Conservation (phyloP, 139 green algal genomes). For the Astrephomene gubernaculifera region DNA sequence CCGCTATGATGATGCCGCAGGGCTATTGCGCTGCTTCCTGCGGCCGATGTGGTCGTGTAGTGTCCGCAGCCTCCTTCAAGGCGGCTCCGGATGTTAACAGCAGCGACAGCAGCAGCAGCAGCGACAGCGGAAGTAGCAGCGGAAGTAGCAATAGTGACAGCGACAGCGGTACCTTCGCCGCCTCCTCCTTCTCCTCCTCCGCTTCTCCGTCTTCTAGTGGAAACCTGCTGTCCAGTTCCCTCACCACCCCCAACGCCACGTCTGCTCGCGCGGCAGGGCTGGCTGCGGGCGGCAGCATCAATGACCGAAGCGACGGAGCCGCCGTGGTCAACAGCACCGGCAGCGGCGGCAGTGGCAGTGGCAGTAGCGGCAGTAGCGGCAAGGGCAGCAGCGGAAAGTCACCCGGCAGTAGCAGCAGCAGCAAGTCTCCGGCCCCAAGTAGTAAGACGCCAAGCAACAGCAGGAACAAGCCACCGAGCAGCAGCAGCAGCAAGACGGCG, state of each 20-base stretch:
- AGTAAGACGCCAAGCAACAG: neutral
- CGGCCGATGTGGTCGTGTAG: neutral
- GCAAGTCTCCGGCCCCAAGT: neutral
- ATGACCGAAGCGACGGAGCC: neutral
- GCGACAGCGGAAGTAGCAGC: neutral
- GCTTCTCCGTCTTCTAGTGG: too few relatives aligned
- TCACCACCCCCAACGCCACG: too few relatives aligned
- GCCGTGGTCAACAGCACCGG: neutral
- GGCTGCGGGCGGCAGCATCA: neutral
- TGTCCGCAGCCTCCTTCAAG: neutral
- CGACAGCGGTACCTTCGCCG: neutral
- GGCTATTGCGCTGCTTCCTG: constrained; percentile 48
- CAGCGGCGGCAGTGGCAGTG: neutral
- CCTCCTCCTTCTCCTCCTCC: neutral
- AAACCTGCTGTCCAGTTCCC: too few relatives aligned
- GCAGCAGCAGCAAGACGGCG: neutral
- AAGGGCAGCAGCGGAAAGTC: neutral
- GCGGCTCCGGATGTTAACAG: neutral
- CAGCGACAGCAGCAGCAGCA: neutral
- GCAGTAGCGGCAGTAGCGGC: neutral
- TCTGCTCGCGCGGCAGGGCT: neutral
- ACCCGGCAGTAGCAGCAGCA: neutral
- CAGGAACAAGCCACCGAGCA: neutral
- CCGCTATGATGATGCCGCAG: constrained; percentile 3
- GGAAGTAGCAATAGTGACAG: neutral